A percentile compares a stretch with the other conserved stretches of the same genome.
These are phyloP conservation scores for Nigrospora sphaerica DNA, from an alignment of 2,329 filamentous ascomycete species.

Conservation along the genomic window DNA sequence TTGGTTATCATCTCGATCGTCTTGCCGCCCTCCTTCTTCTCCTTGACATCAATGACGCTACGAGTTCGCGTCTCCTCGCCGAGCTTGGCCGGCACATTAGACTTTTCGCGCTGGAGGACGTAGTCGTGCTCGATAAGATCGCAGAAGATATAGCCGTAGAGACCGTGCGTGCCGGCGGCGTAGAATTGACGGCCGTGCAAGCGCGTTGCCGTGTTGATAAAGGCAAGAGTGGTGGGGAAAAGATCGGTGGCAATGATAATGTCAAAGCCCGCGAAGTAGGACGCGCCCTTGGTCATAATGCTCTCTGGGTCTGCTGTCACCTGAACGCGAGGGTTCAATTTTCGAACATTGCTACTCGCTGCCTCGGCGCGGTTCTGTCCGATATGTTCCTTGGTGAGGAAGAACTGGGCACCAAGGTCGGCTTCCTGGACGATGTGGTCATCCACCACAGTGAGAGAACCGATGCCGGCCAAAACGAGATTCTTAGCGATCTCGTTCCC, in stretches of 20 bases:
- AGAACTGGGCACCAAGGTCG: slow-evolving; percentile 78
- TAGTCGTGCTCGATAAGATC: slow-evolving; percentile 89
- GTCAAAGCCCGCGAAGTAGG: slow-evolving; percentile 74
- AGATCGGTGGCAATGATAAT: slow-evolving; percentile 87
- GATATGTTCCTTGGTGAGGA: slow-evolving; percentile 62
- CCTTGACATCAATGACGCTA: slow-evolving; percentile 63
- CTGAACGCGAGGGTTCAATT: slow-evolving; percentile 82
- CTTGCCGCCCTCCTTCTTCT: slow-evolving; percentile 63
- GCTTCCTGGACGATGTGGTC: slow-evolving; percentile 66
- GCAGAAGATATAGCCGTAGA: slow-evolving; percentile 93
- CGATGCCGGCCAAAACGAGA: slow-evolving; percentile 86
- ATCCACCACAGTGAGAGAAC: slow-evolving; percentile 83
- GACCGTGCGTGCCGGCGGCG: slow-evolving; percentile 76
- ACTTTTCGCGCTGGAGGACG: slow-evolving; percentile 75
- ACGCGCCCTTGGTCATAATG: slow-evolving; percentile 59
- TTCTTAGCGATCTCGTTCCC: slow-evolving; percentile 97
- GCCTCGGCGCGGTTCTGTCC: slow-evolving; percentile 82
- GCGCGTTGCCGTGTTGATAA: slow-evolving; percentile 81
- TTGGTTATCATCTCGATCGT: slow-evolving; percentile 83
- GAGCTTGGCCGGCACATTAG: slow-evolving; percentile 59
- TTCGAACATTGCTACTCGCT: slow-evolving; percentile 68
- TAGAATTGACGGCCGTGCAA: slow-evolving; percentile 78
- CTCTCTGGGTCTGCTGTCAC: slow-evolving; percentile 64
- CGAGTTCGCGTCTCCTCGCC: slow-evolving; percentile 71
- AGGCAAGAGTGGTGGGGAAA: slow-evolving; percentile 63